Evolutionary conservation across 495 filamentous ascomycete genomes (phyloP).

Genomic region (Endocarpon pusillum): DNA sequence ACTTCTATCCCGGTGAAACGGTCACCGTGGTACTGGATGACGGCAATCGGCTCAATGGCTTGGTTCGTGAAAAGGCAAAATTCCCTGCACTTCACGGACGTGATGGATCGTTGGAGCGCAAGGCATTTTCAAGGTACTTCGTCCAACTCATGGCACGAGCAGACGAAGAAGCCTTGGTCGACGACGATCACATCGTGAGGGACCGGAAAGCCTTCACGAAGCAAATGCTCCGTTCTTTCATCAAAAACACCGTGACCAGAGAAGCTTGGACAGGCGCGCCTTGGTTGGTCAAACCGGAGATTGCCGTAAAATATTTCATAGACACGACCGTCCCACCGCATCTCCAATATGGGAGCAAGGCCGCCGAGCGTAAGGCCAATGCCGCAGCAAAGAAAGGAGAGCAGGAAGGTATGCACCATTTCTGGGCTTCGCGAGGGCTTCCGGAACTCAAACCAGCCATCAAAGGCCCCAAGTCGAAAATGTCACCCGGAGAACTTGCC

Average conservation of each 20-base stretch:
- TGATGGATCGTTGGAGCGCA: constrained; percentile 44
- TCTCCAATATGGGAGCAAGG: constrained; percentile 61
- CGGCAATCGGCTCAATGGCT: constrained; percentile 55
- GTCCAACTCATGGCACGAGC: constrained; percentile 54
- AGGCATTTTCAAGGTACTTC: constrained; percentile 62
- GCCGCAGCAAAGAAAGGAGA: constrained; percentile 50
- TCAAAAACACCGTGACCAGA: constrained; percentile 81
- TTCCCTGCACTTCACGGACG: constrained; percentile 43
- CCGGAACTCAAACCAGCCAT: constrained; percentile 68
- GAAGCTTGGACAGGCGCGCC: constrained; percentile 90
- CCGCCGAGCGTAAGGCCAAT: constrained; percentile 55
- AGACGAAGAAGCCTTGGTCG: constrained; percentile 58
- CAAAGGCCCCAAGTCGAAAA: constrained; percentile 58
- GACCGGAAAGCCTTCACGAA: constrained; percentile 93
- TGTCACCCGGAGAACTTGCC: constrained; percentile 25
- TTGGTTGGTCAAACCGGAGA: constrained; percentile 79
- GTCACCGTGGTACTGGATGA: constrained; percentile 57
- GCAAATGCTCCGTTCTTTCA: constrained; percentile 78
- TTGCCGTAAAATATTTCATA: constrained; percentile 73
- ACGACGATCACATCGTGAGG: constrained; percentile 66
- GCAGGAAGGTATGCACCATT: constrained; percentile 34
- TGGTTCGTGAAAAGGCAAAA: constrained; percentile 74
- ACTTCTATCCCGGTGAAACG: constrained; percentile 84
- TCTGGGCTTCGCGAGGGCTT: constrained; percentile 39
- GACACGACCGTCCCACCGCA: constrained; percentile 68